A percentile compares a stretch with the other conserved stretches of the same genome.
phyloP scores from a whole-genome alignment of 345 rosid genomes.

The Camelina neglecta region DNA sequence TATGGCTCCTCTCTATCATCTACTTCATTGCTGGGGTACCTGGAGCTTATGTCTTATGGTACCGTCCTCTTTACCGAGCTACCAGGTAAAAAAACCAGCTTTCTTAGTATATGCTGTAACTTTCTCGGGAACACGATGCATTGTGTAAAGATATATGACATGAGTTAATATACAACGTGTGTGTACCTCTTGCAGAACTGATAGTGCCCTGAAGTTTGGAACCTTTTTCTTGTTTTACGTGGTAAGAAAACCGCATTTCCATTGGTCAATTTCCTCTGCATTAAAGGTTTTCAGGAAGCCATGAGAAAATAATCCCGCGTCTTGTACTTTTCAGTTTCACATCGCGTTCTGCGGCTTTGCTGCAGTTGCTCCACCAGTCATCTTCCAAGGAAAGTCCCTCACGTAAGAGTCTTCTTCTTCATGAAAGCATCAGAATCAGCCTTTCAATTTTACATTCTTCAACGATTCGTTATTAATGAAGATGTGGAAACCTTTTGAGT shows the following conservation, averaged over 20 bases:
- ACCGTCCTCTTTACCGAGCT: conserved; percentile 95
- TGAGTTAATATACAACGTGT: conserved; percentile 14
- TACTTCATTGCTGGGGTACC: conserved; percentile 90
- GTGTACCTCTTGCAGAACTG: conserved; percentile 72
- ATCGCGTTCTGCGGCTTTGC: conserved; percentile 85
- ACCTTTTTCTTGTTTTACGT: conserved; percentile 79
- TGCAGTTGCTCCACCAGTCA: conserved; percentile 88
- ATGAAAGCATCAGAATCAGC: conserved; percentile 23
- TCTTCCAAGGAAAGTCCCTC: conserved; percentile 94
- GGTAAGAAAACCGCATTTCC: conserved; percentile 53
- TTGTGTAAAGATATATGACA: conserved; percentile 2
- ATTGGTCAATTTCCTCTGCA: conserved; percentile 21
- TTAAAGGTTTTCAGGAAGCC: conserved; percentile 17
- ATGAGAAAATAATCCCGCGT: not conserved
- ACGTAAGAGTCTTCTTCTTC: conserved; percentile 62
- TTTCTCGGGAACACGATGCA: not conserved
- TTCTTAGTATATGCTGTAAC: conserved; percentile 23
- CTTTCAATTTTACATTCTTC: conserved; percentile 5
- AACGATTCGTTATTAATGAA: not conserved
- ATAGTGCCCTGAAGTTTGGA: conserved; percentile 95
- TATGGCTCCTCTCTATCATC: conserved; percentile 96
- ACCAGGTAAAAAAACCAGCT: conserved; percentile 68
- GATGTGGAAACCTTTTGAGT: not conserved
- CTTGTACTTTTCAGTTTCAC: conserved; percentile 68
- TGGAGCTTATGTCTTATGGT: conserved; percentile 89